Base-by-base conservation (phyloP, 306 rosid genomes). In the Gynostemma pentaphyllum region DNA sequence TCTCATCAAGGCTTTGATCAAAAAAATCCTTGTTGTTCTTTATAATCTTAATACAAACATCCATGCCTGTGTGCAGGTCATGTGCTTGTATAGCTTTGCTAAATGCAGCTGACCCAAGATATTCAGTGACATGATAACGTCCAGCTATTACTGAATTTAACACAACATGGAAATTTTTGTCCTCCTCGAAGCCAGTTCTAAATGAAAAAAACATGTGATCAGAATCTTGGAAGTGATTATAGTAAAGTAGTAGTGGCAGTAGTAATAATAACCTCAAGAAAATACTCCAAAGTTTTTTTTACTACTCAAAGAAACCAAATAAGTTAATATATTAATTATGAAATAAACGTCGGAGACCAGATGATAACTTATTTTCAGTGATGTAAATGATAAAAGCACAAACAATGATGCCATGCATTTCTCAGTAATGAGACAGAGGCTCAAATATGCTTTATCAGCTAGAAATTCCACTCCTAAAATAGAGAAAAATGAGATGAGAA, bases 101-200 rank as follows among this genome's bases (percentile, higher is more conserved):
- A 75, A 92, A 92, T 62, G 98, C 98, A 50, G 98, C 98, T 52
- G 98, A 92, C 57, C 98, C 98, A 61, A 92, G 90, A 88, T 84
- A 92, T 78, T 92, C 98, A 8, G 98, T 92, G 63, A 92, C 98
- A 70, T 92, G 98, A 79, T 88, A 92, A 53, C 96, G 98, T 64
- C 98, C 96, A 62, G 98, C 98, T 74, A 92, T 69, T 53, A 92
- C 94, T 6, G 98, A 92, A 81, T 88, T 92, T 73, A 92, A 75
- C 46, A 88, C 95, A 57, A 92, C 98, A 55, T 92, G 90, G 76
- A 92, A 92, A 80, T 88, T 86, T 87, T 92, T 92, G 95, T 92
- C 98, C 88, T 92, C 98, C 78, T 92, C 98, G 75, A 92, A 92
- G 68, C 98, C 98, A 84, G 98, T 92, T 81, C 98, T 92, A 85